Evolutionary conservation across 306 rosid genomes (phyloP), one percentile per base, ranked within the genome.

Genomic region (Hippophae rhamnoides): DNA sequence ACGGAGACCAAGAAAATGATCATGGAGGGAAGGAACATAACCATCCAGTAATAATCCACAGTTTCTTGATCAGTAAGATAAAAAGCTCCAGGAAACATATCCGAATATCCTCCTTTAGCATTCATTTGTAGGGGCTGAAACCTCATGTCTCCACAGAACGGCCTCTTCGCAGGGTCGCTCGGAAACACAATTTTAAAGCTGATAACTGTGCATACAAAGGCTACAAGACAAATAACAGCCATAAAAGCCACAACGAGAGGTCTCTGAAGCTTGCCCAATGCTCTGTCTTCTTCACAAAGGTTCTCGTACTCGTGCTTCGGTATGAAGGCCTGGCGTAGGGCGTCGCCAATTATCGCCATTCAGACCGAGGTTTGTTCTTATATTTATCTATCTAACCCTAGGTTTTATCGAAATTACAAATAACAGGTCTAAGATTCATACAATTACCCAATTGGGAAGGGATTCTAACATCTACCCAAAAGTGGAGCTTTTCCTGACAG

Each of bases 301-400:
- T 74, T 72, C 81, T 80, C 82, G 70, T 88, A 92, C 82, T 88
- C 95, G 62, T 73, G 94, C 79, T 84, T 92, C 42, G 84, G 96
- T 95, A 88, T 92, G 74, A 92, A 92, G 23, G 86, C 96, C 75
- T 86, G 95, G 52, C 94, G 95, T 66, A 92, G 95, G 66, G 99
- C 99, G 76, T 82, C 94, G 67, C 95, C 83, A 58, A 92, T 82
- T 18, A 85, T 76, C 70, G 75, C 87, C 99, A 92, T 92, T n/a
- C 54, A 57, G 23, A 48, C 56, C 62, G 50, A 53, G 57, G 27
- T 41, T 25, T 23, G 7, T 50, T 38, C 43, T 50, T 31, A 4
- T 31, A 2, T 31, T 31, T 31, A 31, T 41, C 40, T 18, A 58
- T 67, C 53, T 45, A 53, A n/a, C 48, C 45, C 61, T 5, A 47